A percentile compares a stretch with the other conserved stretches of the same genome.
phyloP scores from a whole-genome alignment of 2,329 filamentous ascomycete species.

The Chrysosporium queenslandicum region DNA sequence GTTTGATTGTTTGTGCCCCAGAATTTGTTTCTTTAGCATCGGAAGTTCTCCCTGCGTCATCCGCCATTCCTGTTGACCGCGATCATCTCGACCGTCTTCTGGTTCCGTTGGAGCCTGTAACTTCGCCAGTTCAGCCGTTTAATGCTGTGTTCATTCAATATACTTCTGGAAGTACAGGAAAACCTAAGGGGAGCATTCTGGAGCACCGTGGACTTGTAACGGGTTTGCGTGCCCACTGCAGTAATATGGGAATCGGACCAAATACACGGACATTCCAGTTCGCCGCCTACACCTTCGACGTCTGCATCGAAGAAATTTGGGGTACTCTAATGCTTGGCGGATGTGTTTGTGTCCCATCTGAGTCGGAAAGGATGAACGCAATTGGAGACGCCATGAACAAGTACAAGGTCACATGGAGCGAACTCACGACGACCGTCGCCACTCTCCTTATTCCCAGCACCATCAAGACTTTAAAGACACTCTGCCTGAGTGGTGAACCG shows the following conservation, averaged over 20 bases:
- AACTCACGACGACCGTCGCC: conserved; percentile 52
- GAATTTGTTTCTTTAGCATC: too few species aligned
- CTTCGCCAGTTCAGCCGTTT: too few species aligned
- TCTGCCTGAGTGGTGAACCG: conserved; percentile 27
- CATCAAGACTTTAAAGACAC: conserved; percentile 25
- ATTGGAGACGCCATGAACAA: conserved; percentile 41
- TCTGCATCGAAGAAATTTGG: neutral
- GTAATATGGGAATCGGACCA: too few species aligned
- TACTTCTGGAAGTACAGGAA: conserved; percentile 24
- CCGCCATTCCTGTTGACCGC: too few species aligned
- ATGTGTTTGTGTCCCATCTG: conserved; percentile 49
- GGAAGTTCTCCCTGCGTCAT: too few species aligned
- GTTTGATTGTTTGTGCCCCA: too few species aligned
- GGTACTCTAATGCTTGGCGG: conserved; percentile 46
- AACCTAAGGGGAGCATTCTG: conserved; percentile 37
- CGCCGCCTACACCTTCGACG: conserved; percentile 43
- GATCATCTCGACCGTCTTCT: too few species aligned
- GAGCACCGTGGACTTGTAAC: conserved; percentile 18
- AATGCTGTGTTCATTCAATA: conserved; percentile 24
- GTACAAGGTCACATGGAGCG: conserved; percentile 45
- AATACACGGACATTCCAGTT: conserved; percentile 44
- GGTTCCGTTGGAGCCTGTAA: too few species aligned
- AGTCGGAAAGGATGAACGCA: conserved; percentile 40
- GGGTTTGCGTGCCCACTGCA: too few species aligned
- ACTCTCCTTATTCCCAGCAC: conserved; percentile 32